phyloP scores from a whole-genome alignment of 169 alveolate genomes.

The Besnoitia besnoiti region DNA sequence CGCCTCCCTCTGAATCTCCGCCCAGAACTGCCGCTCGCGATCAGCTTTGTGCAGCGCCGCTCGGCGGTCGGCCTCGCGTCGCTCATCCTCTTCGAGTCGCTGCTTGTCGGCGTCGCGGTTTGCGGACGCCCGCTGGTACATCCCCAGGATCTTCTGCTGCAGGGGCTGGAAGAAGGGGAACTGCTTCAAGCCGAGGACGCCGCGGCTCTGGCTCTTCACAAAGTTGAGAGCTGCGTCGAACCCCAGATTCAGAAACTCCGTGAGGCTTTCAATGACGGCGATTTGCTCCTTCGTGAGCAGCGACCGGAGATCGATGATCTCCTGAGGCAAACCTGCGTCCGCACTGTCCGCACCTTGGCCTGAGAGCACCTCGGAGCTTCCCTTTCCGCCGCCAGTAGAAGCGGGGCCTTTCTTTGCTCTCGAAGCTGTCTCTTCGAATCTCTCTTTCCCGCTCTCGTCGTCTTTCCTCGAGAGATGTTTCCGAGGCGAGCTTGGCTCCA shows the following conservation, averaged over 20 bases:
- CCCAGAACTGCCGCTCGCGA: conserved; percentile 26
- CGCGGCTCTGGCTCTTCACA: conserved; percentile 17
- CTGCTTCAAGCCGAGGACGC: conserved; percentile 22
- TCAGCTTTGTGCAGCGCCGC: neutral
- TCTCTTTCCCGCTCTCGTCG: neutral
- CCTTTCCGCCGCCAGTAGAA: neutral
- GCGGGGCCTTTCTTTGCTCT: neutral
- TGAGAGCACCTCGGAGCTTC: neutral
- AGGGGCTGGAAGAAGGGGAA: conserved; percentile 27
- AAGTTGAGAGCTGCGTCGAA: conserved; percentile 6
- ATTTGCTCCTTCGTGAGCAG: conserved; percentile 3
- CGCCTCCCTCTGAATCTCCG: neutral
- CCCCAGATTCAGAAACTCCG: conserved; percentile 11
- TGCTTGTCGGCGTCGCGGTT: conserved; percentile 6
- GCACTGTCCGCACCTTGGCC: neutral
- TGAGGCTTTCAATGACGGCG: neutral
- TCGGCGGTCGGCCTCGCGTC: neutral
- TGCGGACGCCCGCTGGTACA: conserved; percentile 9
- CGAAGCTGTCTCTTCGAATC: neutral
- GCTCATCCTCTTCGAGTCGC: neutral
- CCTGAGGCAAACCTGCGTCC: neutral
- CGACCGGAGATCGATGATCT: conserved; percentile 6
- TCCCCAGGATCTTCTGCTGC: neutral
- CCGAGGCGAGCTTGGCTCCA: neutral
- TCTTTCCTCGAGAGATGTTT: neutral